These are phyloP conservation scores for Glycyrrhiza uralensis DNA, from an alignment of 306 rosid genomes.

Conservation along the genomic window DNA sequence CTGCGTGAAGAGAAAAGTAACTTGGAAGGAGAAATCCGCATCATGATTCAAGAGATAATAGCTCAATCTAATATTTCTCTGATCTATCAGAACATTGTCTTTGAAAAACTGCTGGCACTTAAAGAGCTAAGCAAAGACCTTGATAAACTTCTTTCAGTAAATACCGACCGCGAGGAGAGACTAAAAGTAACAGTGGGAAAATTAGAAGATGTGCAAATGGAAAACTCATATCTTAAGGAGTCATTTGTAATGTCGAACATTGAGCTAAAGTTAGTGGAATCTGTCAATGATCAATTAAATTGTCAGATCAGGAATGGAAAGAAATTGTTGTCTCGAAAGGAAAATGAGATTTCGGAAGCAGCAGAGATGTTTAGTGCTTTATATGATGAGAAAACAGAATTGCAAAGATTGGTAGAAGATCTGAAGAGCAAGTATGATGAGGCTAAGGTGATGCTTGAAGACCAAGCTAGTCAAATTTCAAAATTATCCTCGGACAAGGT, in stretches of 20 bases:
- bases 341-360: constrained; percentile 53
- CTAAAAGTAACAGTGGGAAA: constrained; percentile 43
- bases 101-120: constrained; percentile 50
- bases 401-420: constrained; percentile 47
- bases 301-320: constrained; percentile 50
- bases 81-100: constrained; percentile 50
- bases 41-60: constrained; percentile 55
- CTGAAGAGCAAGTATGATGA: constrained; percentile 47
- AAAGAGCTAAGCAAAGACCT: constrained; percentile 46
- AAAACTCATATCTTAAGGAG: constrained; percentile 58
- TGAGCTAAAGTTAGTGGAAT: constrained; percentile 44
- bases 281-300: constrained; percentile 49
- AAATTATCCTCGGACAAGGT: constrained; percentile 49
- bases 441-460: constrained; percentile 43
- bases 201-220: constrained; percentile 45
- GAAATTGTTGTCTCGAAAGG: constrained; percentile 50
- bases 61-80: constrained; percentile 61
- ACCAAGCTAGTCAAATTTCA: constrained; percentile 47
- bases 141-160: constrained; percentile 40
- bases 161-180: constrained; percentile 57
- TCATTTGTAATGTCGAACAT: constrained; percentile 45
- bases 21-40: constrained; percentile 57
- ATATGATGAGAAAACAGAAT: constrained; percentile 51
- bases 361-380: constrained; percentile 36
- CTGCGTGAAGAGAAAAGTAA: constrained; percentile 46